A percentile compares a stretch with the other conserved stretches of the same genome.
phyloP scores from a whole-genome alignment of 306 rosid genomes.

The Sicyos edulis region DNA sequence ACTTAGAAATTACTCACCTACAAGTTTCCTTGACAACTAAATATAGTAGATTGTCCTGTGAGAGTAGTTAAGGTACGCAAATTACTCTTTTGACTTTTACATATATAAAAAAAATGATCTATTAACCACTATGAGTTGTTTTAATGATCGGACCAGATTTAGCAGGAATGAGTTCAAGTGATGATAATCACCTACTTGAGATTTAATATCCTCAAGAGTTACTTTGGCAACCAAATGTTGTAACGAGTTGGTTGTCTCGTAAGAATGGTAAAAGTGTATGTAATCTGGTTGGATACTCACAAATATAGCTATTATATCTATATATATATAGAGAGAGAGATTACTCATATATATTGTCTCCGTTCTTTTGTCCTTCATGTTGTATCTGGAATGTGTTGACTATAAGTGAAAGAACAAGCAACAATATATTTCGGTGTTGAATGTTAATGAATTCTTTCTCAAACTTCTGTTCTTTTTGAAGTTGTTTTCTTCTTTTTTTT shows the following conservation, averaged over 20 bases:
- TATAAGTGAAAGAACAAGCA: background rate
- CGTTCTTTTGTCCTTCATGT: background rate
- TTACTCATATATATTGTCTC: background rate
- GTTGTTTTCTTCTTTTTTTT: no score
- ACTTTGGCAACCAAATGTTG: background rate
- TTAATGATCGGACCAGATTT: no score
- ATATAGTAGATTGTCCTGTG: background rate
- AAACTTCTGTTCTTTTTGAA: background rate
- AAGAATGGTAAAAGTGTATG: no score
- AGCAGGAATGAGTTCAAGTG: background rate
- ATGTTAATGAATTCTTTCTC: background rate
- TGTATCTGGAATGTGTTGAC: background rate
- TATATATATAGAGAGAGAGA: no score
- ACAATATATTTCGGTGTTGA: background rate
- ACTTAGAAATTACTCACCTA: background rate
- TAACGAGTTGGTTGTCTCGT: no score
- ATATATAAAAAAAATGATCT: no score
- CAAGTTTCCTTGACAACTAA: background rate
- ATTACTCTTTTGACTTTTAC: no score
- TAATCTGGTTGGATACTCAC: background rate
- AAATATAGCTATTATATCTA: no score
- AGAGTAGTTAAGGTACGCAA: no score
- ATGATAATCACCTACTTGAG: background rate
- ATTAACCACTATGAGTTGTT: no score
- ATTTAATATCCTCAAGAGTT: background rate